Percentiles rank a stretch among this genome's conserved stretches.
Conservation (phyloP, 1,139 yeast genomes). For the Candida dubliniensis region DNA sequence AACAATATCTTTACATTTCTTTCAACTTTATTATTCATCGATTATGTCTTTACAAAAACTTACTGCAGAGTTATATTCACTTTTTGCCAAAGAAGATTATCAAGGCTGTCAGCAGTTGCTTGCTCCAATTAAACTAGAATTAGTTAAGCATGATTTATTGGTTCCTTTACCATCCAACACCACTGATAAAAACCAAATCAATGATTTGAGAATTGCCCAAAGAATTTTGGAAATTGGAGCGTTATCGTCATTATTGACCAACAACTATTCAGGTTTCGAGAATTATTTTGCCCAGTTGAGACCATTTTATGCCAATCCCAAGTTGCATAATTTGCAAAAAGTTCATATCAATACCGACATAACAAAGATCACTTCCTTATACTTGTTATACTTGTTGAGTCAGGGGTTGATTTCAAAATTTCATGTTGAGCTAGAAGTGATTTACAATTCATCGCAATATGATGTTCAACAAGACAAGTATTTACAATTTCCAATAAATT, state of each 20-base stretch:
- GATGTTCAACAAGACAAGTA: constrained; percentile 51
- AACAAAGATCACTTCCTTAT: constrained; percentile 75
- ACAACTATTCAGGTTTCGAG: constrained; percentile 65
- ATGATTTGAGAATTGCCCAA: constrained; percentile 77
- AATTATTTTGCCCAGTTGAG: constrained; percentile 74
- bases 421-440: constrained; percentile 82
- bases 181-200: constrained; percentile 43
- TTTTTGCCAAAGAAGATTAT: constrained; percentile 64
- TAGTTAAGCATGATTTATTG: constrained; percentile 74
- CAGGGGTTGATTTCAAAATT: constrained; percentile 84
- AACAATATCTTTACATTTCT: too few species aligned
- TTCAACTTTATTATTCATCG: background rate
- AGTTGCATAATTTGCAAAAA: constrained; percentile 50
- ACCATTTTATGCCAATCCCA: constrained; percentile 61
- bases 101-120: constrained; percentile 59
- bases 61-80: constrained; percentile 65
- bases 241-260: constrained; percentile 64
- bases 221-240: constrained; percentile 88
- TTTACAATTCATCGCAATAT: constrained; percentile 51
- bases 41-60: constrained; percentile 49
- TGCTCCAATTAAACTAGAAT: constrained; percentile 72
- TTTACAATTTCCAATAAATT: constrained; percentile 79
- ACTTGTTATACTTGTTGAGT: constrained; percentile 71
- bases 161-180: constrained; percentile 58
- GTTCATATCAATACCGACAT: constrained; percentile 50